A percentile compares a stretch with the other conserved stretches of the same genome.
These are phyloP conservation scores for Monosporascus sp. DNA, from an alignment of 2,329 filamentous ascomycete genomes.

Conservation along the genomic window DNA sequence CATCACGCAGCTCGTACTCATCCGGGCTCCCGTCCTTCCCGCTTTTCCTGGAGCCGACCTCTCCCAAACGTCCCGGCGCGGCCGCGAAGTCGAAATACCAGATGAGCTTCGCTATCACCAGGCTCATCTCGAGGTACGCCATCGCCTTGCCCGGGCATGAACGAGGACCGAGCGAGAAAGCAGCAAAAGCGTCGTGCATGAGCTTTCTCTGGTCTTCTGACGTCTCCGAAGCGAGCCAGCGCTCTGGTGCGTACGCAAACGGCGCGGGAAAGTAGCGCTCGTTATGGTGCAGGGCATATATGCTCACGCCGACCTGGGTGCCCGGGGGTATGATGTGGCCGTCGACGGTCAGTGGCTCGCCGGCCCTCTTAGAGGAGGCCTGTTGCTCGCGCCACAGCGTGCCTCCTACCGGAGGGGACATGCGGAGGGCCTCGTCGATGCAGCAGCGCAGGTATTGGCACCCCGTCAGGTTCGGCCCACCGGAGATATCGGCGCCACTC, in stretches of 20 bases:
- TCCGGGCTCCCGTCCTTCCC: background rate
- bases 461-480: background rate
- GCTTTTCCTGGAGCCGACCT: background rate
- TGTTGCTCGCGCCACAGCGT: background rate
- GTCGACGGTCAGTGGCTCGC: background rate
- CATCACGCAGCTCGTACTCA: slow-evolving; percentile 1
- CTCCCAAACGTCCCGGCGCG: background rate
- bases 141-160: slow-evolving; percentile 1
- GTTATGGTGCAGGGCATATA: slow-evolving; percentile 3
- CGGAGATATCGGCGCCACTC: background rate
- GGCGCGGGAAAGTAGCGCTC: slow-evolving; percentile 2
- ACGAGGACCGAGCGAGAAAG: slow-evolving; percentile 1
- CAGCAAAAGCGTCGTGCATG: background rate
- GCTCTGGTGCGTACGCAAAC: background rate
- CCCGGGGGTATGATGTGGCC: background rate
- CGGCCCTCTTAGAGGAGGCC: slow-evolving; percentile 1
- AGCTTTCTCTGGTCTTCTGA: background rate
- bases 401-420: background rate
- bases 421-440: background rate
- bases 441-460: background rate
- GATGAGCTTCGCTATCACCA: slow-evolving; percentile 3
- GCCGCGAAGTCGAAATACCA: slow-evolving; percentile 4
- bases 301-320: slow-evolving; percentile 1
- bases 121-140: slow-evolving; percentile 3
- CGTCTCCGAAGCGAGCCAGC: background rate